phyloP scores from a whole-genome alignment of 2,329 filamentous ascomycete genomes.

The Colletotrichum zoysiae region DNA sequence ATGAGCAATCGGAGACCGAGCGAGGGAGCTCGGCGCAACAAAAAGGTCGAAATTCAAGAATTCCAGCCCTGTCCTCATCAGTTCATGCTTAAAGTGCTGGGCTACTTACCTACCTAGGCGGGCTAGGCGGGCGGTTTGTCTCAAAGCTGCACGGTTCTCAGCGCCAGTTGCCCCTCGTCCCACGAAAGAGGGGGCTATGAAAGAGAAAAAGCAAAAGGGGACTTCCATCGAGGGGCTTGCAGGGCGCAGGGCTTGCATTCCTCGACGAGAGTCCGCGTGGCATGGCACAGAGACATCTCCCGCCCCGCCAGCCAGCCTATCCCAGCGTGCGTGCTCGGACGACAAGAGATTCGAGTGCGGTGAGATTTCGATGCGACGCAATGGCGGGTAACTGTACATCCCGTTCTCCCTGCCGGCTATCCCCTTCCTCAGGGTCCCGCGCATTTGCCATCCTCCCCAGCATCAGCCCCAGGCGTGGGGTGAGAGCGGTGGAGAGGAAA shows the following conservation, averaged over 20 bases:
- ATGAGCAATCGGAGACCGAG: conserved; percentile 20
- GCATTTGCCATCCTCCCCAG: conserved; percentile 36
- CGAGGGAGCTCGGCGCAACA: conserved; percentile 12
- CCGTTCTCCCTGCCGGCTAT: conserved; percentile 19
- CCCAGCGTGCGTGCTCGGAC: background rate
- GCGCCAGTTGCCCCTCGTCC: conserved; percentile 20
- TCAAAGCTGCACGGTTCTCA: conserved; percentile 11
- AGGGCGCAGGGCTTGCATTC: conserved; percentile 20
- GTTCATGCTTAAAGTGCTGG: conserved; percentile 8
- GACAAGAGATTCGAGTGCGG: conserved; percentile 5
- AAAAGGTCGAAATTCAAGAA: conserved; percentile 4
- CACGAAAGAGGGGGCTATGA: background rate
- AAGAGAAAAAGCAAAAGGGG: background rate
- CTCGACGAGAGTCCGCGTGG: conserved; percentile 37
- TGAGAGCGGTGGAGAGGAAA: conserved; percentile 37
- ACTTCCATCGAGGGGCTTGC: conserved; percentile 29
- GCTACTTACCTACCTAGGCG: background rate
- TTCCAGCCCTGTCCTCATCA: conserved; percentile 30
- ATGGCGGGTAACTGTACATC: conserved; percentile 31
- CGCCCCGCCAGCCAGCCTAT: conserved; percentile 25
- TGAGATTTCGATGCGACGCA: background rate
- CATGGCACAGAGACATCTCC: conserved; percentile 38
- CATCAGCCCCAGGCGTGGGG: conserved; percentile 41
- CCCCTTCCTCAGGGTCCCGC: conserved; percentile 37
- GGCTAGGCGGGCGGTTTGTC: conserved; percentile 1